These are phyloP conservation scores for Hyaloscypha bicolor DNA, from an alignment of 495 filamentous ascomycete genomes.

Conservation along the genomic window DNA sequence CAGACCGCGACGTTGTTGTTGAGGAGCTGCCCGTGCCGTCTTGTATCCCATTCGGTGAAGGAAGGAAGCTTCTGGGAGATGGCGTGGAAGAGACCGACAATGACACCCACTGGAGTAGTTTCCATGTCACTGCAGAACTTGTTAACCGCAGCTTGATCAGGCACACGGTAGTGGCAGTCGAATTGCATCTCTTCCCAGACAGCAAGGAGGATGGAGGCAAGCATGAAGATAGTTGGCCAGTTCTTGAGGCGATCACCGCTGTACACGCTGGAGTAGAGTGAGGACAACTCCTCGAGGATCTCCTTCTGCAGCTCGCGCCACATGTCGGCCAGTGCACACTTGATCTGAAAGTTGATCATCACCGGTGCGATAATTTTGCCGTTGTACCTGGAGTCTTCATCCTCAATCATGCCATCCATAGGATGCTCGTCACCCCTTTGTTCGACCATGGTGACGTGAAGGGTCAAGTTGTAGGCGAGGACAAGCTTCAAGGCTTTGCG, in stretches of 20 bases:
- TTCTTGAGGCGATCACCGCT: constrained; percentile 92
- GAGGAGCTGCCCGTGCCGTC: constrained; percentile 81
- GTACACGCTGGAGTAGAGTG: constrained; percentile 90
- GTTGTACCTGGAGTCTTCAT: constrained; percentile 74
- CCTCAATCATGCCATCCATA: constrained; percentile 77
- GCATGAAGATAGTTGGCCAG: constrained; percentile 96
- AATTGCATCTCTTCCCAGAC: constrained; percentile 99
- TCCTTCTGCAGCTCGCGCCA: constrained; percentile 96
- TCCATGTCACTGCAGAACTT: constrained; percentile 97
- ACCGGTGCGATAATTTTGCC: constrained; percentile 90
- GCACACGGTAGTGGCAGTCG: constrained; percentile 89
- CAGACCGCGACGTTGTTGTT: constrained; percentile 88
- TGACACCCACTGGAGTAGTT: constrained; percentile 88
- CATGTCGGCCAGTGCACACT: constrained; percentile 91
- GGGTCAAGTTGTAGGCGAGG: constrained; percentile 88
- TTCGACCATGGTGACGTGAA: constrained; percentile 90
- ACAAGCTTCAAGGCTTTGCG: constrained; percentile 91
- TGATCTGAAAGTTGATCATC: constrained; percentile 99
- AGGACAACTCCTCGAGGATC: constrained; percentile 85
- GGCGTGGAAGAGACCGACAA: constrained; percentile 91
- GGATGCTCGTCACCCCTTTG: constrained; percentile 78
- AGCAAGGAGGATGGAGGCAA: constrained; percentile 83
- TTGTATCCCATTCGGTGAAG: constrained; percentile 88
- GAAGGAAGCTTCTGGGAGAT: constrained; percentile 92
- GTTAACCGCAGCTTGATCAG: constrained; percentile 76